Percentiles rank a stretch among this genome's conserved stretches.
Conservation (phyloP, 129 eudicot genomes). For the Arctium lappa region DNA sequence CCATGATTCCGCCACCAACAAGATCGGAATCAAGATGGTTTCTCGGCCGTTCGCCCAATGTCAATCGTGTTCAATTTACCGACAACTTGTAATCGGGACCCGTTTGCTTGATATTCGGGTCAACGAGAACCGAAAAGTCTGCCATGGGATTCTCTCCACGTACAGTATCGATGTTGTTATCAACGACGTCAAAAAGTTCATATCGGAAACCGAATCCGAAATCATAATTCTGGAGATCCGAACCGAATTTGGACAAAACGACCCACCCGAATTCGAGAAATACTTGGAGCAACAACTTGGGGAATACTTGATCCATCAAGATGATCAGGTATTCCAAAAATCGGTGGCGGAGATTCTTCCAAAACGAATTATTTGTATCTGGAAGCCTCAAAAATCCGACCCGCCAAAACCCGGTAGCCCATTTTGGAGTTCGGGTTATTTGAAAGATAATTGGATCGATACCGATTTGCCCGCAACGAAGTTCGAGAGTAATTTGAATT, state of each 20-base stretch:
- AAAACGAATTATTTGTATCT: conserved; percentile 71
- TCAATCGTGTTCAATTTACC: conserved; percentile 75
- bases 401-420: conserved; percentile 71
- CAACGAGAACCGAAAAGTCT: conserved; percentile 74
- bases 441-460: conserved; percentile 95
- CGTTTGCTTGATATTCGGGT: conserved; percentile 81
- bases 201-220: conserved; percentile 78
- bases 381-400: conserved; percentile 88
- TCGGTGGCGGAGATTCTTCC: conserved; percentile 74
- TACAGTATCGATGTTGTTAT: conserved; percentile 71
- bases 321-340: conserved; percentile 70
- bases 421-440: conserved; percentile 66
- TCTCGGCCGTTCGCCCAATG: conserved; percentile 91
- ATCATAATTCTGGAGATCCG: conserved; percentile 84
- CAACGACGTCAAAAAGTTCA: conserved; percentile 62
- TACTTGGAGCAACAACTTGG: conserved; percentile 72
- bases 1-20: conserved; percentile 89
- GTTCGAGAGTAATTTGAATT: conserved; percentile 83
- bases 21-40: conserved; percentile 70
- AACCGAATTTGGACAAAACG: conserved; percentile 81
- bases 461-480: conserved; percentile 85
- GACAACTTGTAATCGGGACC: conserved; percentile 70
- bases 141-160: conserved; percentile 74
- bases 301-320: conserved; percentile 79
- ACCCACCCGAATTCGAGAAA: conserved; percentile 90